A percentile compares a stretch with the other conserved stretches of the same genome.
phyloP scores from a whole-genome alignment of 352 stramenopile species.

The Phytophthora constricta region DNA sequence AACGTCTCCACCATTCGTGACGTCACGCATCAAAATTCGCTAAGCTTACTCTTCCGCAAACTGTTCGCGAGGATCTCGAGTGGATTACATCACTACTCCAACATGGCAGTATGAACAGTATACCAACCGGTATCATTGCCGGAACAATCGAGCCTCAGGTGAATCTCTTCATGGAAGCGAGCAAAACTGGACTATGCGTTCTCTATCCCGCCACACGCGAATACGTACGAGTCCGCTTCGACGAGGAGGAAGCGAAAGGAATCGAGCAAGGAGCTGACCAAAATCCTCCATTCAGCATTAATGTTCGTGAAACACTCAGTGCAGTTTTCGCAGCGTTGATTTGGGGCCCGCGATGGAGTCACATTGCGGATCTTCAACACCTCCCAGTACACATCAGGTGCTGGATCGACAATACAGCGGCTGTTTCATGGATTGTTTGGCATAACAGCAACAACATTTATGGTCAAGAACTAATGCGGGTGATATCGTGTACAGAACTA shows the following conservation, averaged over 20 bases:
- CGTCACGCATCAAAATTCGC: not conserved
- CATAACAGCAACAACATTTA: not conserved
- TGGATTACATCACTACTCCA: not conserved
- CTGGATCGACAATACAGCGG: constrained; percentile 16
- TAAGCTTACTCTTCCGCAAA: not conserved
- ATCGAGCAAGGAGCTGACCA: not conserved
- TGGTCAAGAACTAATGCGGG: not conserved
- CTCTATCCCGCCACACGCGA: not conserved
- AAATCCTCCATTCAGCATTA: constrained; percentile 14
- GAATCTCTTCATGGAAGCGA: constrained; percentile 15
- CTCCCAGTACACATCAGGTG: constrained; percentile 1
- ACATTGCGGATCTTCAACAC: not conserved
- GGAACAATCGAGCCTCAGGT: not conserved
- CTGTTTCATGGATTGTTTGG: not conserved
- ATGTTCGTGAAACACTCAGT: constrained; percentile 8
- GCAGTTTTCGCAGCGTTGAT: constrained; percentile 1
- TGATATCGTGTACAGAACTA: not conserved
- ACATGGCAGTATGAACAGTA: not conserved
- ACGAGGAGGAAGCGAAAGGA: not conserved
- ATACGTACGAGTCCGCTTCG: constrained; percentile 1
- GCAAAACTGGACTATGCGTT: not conserved
- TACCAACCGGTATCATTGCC: not conserved
- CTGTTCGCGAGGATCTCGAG: not conserved
- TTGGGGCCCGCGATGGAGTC: constrained; percentile 7
- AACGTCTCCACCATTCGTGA: constrained; percentile 12